Conservation (phyloP, 176 grass and related monocot genomes). For the Melocanna baccifera region DNA sequence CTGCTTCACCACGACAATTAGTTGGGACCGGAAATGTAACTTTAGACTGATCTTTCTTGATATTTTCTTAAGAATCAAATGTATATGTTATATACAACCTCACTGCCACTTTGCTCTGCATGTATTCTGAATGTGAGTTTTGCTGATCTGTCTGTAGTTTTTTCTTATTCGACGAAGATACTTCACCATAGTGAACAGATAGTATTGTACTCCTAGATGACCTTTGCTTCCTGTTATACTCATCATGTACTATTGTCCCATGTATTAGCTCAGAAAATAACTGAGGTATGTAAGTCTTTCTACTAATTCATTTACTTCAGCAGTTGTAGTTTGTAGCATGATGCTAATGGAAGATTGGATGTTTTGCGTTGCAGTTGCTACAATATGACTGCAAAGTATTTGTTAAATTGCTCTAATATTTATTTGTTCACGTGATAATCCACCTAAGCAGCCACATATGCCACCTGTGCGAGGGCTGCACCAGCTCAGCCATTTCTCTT, state of each 20-base stretch:
- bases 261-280: not conserved
- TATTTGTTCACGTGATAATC: no score
- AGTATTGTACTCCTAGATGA: not conserved
- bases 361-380: no score
- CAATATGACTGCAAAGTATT: no score
- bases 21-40: conserved; percentile 30
- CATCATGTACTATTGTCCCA: not conserved
- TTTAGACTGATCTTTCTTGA: conserved; percentile 25
- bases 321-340: no score
- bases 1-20: not conserved
- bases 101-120: not conserved
- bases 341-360: no score
- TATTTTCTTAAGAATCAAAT: conserved; percentile 30
- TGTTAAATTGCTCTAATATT: no score
- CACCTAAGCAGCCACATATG: no score
- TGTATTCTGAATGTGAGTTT: not conserved
- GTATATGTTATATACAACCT: conserved; percentile 19
- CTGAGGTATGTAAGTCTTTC: not conserved
- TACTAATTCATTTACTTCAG: no score
- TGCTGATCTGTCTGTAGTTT: not conserved
- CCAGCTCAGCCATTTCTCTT: no score
- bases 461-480: no score
- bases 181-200: not conserved
- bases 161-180: not conserved
- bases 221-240: not conserved